Evolutionary conservation across 2,329 filamentous ascomycete species (phyloP).

Genomic region (Arthroderma uncinatum): DNA sequence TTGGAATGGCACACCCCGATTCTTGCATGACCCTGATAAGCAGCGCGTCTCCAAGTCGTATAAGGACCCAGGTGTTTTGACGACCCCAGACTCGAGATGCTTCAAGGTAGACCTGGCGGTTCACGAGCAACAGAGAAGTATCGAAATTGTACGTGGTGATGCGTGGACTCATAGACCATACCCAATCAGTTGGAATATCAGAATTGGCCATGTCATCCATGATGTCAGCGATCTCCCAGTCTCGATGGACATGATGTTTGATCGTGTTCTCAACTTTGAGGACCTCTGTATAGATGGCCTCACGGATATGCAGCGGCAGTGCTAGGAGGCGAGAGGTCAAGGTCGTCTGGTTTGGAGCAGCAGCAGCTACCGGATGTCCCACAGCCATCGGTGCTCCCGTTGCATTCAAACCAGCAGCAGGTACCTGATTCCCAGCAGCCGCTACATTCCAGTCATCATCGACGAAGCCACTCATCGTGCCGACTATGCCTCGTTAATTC

Average conservation of each 20-base stretch:
- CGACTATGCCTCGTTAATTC: background rate
- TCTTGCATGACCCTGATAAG: background rate
- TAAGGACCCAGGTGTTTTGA: constrained; percentile 1
- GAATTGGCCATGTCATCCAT: background rate
- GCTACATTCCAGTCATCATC: too few species aligned
- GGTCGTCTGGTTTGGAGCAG: background rate
- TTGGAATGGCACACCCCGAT: background rate
- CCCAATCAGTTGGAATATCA: background rate
- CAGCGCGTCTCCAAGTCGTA: background rate
- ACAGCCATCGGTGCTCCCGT: too few species aligned
- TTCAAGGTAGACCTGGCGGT: background rate
- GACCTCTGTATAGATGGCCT: background rate
- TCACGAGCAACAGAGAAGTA: background rate
- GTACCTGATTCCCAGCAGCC: too few species aligned
- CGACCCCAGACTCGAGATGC: background rate
- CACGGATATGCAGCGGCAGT: background rate
- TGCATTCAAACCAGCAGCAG: too few species aligned
- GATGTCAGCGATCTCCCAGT: background rate
- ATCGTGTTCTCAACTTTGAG: background rate
- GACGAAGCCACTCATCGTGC: background rate
- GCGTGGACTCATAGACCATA: background rate
- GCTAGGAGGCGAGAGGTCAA: background rate
- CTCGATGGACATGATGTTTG: background rate
- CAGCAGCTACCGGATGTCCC: too few species aligned
- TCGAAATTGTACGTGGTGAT: background rate